These are phyloP conservation scores for Nothophaeocryptopus gaeumannii DNA, from an alignment of 2,329 filamentous ascomycete species.

Conservation along the genomic window DNA sequence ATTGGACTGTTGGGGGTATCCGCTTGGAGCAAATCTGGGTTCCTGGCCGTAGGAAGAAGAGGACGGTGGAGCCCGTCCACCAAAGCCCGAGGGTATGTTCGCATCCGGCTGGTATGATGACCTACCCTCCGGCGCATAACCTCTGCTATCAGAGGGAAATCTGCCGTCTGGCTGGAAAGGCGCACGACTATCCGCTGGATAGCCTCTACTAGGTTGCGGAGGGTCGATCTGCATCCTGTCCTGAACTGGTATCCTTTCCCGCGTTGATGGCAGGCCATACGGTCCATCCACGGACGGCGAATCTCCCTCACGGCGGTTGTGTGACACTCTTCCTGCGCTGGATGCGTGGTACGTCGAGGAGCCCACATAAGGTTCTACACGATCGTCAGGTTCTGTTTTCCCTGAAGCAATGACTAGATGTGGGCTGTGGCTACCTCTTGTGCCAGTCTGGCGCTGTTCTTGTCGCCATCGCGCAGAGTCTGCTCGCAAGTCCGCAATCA, in stretches of 20 bases:
- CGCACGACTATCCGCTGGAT: conserved; percentile 23
- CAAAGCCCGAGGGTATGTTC: conserved; percentile 23
- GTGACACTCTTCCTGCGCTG: conserved; percentile 41
- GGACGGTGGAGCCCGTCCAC: conserved; percentile 25
- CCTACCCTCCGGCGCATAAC: conserved; percentile 25
- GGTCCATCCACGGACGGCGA: conserved; percentile 34
- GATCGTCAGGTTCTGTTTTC: conserved; percentile 39
- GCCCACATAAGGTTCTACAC: conserved; percentile 30
- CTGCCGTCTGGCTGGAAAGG: conserved; percentile 25
- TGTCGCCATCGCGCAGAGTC: conserved; percentile 48
- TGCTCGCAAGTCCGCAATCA: conserved; percentile 50
- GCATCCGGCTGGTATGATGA: conserved; percentile 27
- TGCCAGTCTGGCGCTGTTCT: conserved; percentile 36
- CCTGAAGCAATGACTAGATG: conserved; percentile 40
- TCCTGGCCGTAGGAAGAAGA: conserved; percentile 30
- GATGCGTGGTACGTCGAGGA: conserved; percentile 43
- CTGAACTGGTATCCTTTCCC: conserved; percentile 25
- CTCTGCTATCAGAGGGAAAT: conserved; percentile 26
- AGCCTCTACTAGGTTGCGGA: conserved; percentile 25
- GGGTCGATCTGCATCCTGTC: conserved; percentile 33
- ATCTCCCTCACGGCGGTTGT: conserved; percentile 41
- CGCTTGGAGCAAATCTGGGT: conserved; percentile 30
- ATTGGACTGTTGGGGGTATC: conserved; percentile 25
- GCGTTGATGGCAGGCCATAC: conserved; percentile 28
- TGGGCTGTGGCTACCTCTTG: conserved; percentile 48